phyloP scores from a whole-genome alignment of 352 stramenopile species.

The Peronospora belbahrii region DNA sequence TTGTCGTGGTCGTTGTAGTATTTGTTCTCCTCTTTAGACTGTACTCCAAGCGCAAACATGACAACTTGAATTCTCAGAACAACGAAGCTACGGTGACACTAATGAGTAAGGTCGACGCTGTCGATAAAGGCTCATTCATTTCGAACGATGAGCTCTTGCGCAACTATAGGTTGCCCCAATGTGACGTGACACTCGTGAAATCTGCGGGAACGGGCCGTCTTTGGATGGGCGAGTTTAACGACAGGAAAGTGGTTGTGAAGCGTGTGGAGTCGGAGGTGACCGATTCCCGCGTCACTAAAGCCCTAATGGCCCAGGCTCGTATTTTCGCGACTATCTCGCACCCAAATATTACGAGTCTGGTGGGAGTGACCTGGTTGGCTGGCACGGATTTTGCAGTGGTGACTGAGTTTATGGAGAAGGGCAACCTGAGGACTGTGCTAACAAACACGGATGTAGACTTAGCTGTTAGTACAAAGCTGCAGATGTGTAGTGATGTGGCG shows the following conservation, averaged over 20 bases:
- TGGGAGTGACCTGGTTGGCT: slow-evolving; percentile 62
- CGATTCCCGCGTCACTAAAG: slow-evolving; percentile 49
- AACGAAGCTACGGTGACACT: slow-evolving; percentile 33
- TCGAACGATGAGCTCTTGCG: slow-evolving; percentile 61
- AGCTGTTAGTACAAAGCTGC: slow-evolving; percentile 41
- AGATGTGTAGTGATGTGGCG: slow-evolving; percentile 66
- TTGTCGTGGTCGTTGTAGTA: slow-evolving; percentile 28
- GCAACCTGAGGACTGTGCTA: slow-evolving; percentile 53
- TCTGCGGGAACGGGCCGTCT: slow-evolving; percentile 39
- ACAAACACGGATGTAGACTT: slow-evolving; percentile 47
- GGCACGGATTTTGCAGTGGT: slow-evolving; percentile 73
- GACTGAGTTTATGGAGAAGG: slow-evolving; percentile 69
- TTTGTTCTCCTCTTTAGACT: slow-evolving; percentile 37
- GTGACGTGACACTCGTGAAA: slow-evolving; percentile 49
- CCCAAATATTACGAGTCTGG: slow-evolving; percentile 53
- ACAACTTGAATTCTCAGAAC: slow-evolving; percentile 17
- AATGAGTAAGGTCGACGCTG: slow-evolving; percentile 40
- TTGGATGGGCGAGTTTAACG: slow-evolving; percentile 52
- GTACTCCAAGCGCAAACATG: slow-evolving; percentile 24
- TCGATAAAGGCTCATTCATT: slow-evolving; percentile 48
- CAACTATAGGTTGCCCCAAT: slow-evolving; percentile 42
- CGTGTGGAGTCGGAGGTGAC: slow-evolving; percentile 59
- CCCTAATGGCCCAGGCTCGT: slow-evolving; percentile 48
- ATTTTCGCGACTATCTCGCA: slow-evolving; percentile 46
- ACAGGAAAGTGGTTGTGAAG: slow-evolving; percentile 59